Evolutionary conservation across 2,329 filamentous ascomycete genomes (phyloP).

Genomic region (Fusarium virguliforme): DNA sequence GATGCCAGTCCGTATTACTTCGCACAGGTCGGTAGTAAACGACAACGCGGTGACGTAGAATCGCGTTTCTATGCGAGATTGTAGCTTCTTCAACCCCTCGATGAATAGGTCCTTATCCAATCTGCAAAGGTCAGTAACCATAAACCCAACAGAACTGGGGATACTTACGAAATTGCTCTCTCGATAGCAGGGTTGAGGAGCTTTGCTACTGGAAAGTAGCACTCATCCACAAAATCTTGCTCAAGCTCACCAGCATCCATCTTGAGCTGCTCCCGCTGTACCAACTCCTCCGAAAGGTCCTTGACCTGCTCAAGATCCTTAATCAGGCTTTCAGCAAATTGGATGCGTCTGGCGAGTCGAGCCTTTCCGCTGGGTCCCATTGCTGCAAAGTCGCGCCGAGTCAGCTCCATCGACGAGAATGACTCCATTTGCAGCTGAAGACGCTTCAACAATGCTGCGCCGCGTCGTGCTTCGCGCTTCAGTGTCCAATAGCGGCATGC

Average conservation of each 20-base stretch:
- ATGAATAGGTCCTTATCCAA: constrained; percentile 77
- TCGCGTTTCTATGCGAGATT: constrained; percentile 68
- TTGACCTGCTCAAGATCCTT: constrained; percentile 85
- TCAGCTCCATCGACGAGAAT: constrained; percentile 98
- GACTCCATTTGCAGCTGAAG: constrained; percentile 95
- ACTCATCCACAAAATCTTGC: constrained; percentile 84
- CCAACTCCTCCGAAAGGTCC: constrained; percentile 78
- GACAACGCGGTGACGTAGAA: constrained; percentile 72
- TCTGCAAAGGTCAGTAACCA: constrained; percentile 64
- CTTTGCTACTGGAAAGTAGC: constrained; percentile 91
- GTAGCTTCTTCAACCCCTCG: constrained; percentile 66
- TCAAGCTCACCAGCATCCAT: constrained; percentile 83
- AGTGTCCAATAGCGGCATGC: constrained; percentile 98
- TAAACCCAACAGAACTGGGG: constrained; percentile 10
- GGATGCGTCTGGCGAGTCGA: constrained; percentile 84
- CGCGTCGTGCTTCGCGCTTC: constrained; percentile 92
- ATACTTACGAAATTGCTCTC: constrained; percentile 83
- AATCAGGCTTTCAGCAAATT: constrained; percentile 85
- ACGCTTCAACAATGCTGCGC: constrained; percentile 91
- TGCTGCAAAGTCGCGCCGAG: constrained; percentile 92
- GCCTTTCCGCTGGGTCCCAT: constrained; percentile 90
- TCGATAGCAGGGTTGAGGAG: constrained; percentile 84
- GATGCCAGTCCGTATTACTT: constrained; percentile 69
- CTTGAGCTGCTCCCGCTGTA: constrained; percentile 83
- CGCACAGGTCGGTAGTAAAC: constrained; percentile 72